Conservation (phyloP, 768 basidiomycete species). For the Macrolepiota dolichaula region DNA sequence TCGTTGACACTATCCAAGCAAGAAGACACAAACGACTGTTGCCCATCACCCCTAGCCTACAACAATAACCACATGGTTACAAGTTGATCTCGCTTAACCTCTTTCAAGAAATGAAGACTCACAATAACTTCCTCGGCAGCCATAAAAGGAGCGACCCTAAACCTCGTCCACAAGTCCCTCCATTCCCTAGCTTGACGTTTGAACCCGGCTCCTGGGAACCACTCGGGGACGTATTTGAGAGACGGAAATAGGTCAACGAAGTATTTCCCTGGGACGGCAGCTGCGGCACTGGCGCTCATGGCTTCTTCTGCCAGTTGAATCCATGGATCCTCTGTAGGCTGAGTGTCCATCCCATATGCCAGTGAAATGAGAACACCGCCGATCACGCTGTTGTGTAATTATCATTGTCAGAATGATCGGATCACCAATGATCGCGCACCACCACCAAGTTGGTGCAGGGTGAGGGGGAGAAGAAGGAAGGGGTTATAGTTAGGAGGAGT, state of each 20-base stretch:
- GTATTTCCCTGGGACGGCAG: constrained; percentile 38
- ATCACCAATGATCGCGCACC: neutral
- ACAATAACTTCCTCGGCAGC: constrained; percentile 25
- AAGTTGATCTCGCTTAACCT: too few species aligned
- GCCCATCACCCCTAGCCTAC: constrained; percentile 19
- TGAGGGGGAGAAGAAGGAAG: neutral
- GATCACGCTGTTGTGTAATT: constrained; percentile 31
- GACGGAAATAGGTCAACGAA: constrained; percentile 41
- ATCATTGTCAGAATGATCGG: neutral
- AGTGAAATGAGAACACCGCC: constrained; percentile 37
- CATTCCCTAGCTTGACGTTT: constrained; percentile 46
- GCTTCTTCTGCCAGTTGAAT: constrained; percentile 38
- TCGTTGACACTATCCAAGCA: constrained; percentile 20
- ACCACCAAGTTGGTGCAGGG: neutral
- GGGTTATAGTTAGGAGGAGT: neutral
- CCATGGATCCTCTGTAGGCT: constrained; percentile 39
- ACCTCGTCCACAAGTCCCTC: constrained; percentile 31
- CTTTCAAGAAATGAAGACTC: too few species aligned
- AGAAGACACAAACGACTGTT: constrained; percentile 22
- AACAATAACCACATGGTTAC: too few species aligned
- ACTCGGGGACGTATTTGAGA: constrained; percentile 46
- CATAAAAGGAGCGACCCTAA: constrained; percentile 34
- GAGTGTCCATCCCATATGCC: constrained; percentile 44
- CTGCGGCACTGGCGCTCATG: constrained; percentile 27
- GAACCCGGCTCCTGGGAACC: constrained; percentile 61